Base-by-base conservation (phyloP, 108 stramenopile genomes). In the Phaeodactylum tricornutum region DNA sequence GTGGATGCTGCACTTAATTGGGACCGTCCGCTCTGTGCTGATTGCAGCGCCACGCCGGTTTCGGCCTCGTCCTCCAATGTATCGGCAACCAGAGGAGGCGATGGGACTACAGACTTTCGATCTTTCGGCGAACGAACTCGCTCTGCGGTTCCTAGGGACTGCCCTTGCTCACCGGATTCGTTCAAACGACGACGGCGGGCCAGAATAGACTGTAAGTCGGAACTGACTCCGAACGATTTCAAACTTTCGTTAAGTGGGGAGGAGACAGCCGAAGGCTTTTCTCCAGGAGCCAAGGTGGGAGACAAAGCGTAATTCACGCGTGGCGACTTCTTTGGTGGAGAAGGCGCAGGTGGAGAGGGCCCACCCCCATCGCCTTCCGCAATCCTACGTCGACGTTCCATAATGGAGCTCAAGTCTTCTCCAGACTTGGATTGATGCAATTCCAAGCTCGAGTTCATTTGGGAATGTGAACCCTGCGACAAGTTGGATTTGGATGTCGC, bases 301-400 rank as follows among this genome's bases (percentile, higher is more conserved):
- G 17, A 3, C 7, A n/a, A 19, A 1, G 8, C 16, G 36, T 12
- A n/a, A 34, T 23, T 30, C 2, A 33, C 11, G 15, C 39, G 11
- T 21, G 27, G 4, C 3, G 17, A 5, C 6, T 20, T 27, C 32
- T 15, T 29, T 48, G 7, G 19, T 9, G 29, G 29, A 4, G 14
- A 31, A 27, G 30, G 30, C 26, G 28, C 29, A n/a, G 6, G 24
- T 20, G 22, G 45, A 23, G 14, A 14, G 17, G 26, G 26, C 11
- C 15, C 47, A 19, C 29, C 47, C 6, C 8, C 47, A 11, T 48
- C 47, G 15, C 47, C 47, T 27, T 41, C 39, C 19, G 47, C 47
- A 27, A 48, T 48, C 29, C 29, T 28, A n/a, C 47, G 30, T 31
- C 47, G 47, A 4, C 47, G 26, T 48, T 27, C 47, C 47, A 48